These are phyloP conservation scores for Pleurotus salmoneostramineus DNA, from an alignment of 768 basidiomycete species.

Conservation along the genomic window DNA sequence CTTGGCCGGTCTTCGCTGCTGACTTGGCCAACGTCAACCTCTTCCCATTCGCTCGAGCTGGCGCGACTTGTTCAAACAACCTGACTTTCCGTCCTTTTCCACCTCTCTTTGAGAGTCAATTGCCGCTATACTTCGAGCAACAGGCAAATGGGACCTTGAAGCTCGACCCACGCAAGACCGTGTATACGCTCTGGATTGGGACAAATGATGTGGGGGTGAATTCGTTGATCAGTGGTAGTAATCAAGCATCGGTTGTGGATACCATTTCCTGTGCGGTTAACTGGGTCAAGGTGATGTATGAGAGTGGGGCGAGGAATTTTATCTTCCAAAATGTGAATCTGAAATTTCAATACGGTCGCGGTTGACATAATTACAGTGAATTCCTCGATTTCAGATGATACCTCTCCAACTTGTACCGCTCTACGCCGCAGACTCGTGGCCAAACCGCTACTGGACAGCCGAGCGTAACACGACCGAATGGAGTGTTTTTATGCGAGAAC, in stretches of 20 bases:
- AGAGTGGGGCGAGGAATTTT: constrained; percentile 61
- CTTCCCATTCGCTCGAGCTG: constrained; percentile 56
- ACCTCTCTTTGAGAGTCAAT: constrained; percentile 52
- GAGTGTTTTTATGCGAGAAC: constrained; percentile 39
- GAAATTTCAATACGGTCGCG: neutral
- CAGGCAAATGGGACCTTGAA: constrained; percentile 34
- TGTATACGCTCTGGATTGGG: constrained; percentile 69
- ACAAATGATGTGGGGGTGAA: constrained; percentile 59
- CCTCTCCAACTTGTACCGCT: constrained; percentile 33
- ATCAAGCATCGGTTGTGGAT: constrained; percentile 52
- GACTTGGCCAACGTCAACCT: constrained; percentile 49
- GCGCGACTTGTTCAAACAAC: constrained; percentile 64
- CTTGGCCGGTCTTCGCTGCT: constrained; percentile 62
- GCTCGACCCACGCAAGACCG: constrained; percentile 39
- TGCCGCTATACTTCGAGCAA: constrained; percentile 48
- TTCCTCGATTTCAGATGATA: constrained; percentile 25
- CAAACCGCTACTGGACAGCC: constrained; percentile 28
- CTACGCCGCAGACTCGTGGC: constrained; percentile 29
- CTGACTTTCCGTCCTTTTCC: constrained; percentile 57
- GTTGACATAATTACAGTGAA: constrained; percentile 30
- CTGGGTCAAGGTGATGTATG: constrained; percentile 54
- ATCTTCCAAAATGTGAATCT: constrained; percentile 61
- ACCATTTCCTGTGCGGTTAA: constrained; percentile 55
- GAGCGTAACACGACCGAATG: constrained; percentile 34
- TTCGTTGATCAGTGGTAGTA: constrained; percentile 49